Base-by-base conservation (phyloP, 2,329 filamentous ascomycete species). In the Gnomoniopsis smithogilvyi region DNA sequence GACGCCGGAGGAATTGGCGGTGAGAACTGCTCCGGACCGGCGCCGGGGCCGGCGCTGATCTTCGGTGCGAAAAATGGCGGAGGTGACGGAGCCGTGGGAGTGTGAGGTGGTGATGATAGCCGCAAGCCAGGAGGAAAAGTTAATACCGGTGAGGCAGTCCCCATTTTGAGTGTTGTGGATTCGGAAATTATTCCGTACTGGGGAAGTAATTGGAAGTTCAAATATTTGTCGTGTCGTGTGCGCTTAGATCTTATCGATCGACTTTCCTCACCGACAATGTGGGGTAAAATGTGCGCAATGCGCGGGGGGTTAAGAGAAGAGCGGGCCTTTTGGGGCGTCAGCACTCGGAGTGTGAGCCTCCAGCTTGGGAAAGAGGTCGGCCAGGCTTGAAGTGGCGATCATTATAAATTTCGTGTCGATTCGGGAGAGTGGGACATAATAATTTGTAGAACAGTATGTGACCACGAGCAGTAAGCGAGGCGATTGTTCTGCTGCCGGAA, bases 311-410 rank as follows among this genome's bases (percentile, higher is more conserved):
- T 43, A 47, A 52, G 52, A 52, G 48, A 62, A 54, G 57, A 55
- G 59, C 63, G 59, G 56, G 59, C 63, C 64, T 76, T n/a, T n/a
- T 70, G 78, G 67, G 75, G 76, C 62, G 71, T 75, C 67, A 76
- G 70, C 64, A 74, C 70, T 74, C 73, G 73, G 68, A 73, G 71
- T 70, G 76, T 67, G 69, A 74, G 73, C 70, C 76, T 78, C 77
- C 76, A 75, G 68, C 69, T 70, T 70, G 74, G 76, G 75, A 74
- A 76, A 68, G 66, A 69, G 64, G 72, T 68, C n/a, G n/a, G n/a
- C n/a, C 66, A 71, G 68, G 63, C 67, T 72, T 68, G 69, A 73
- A 70, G 74, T 74, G 71, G 71, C 73, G 70, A 72, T 76, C 76
- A 78, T 79, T 74, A 77, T 79, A 78, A 66, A 43, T 73, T 64